Evolutionary conservation across 2,329 filamentous ascomycete genomes (phyloP).

Genomic region (Diaporthe helianthi): DNA sequence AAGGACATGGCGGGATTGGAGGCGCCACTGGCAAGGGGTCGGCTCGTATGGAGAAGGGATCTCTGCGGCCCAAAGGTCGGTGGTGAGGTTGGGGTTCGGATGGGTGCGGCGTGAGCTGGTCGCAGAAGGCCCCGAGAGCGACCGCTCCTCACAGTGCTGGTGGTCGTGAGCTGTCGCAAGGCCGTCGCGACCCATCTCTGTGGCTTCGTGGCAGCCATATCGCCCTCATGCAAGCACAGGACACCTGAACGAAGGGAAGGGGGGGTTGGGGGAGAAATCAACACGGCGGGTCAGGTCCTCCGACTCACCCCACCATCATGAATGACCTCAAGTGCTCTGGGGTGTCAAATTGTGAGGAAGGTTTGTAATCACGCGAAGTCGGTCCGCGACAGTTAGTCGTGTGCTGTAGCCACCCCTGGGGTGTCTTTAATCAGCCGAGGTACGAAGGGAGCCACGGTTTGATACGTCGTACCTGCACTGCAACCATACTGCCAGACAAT

Average conservation of each 20-base stretch:
- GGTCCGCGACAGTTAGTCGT: not conserved
- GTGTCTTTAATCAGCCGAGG: not conserved
- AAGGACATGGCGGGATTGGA: slow-evolving; percentile 90
- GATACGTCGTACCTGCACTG: too few species aligned
- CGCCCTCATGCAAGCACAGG: not conserved
- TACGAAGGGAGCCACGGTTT: too few species aligned
- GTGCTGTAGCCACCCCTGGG: not conserved
- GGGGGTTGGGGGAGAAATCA: not conserved
- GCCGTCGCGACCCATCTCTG: slow-evolving; percentile 35
- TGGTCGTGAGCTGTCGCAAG: slow-evolving; percentile 33
- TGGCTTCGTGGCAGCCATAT: slow-evolving; percentile 36
- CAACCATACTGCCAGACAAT: too few species aligned
- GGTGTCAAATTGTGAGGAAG: not conserved
- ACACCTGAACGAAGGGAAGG: not conserved
- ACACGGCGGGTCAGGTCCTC: not conserved
- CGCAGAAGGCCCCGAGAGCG: not conserved
- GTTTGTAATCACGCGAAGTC: slow-evolving; percentile 13
- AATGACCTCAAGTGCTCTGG: not conserved
- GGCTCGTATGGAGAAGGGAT: slow-evolving; percentile 39
- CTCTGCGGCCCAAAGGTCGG: not conserved
- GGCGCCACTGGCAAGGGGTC: slow-evolving; percentile 47
- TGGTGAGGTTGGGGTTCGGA: not conserved
- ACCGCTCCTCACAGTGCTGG: not conserved
- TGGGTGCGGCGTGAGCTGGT: not conserved
- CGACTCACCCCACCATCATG: not conserved